These are phyloP conservation scores for Penicillium bovifimosum DNA, from an alignment of 495 filamentous ascomycete species.

Conservation along the genomic window DNA sequence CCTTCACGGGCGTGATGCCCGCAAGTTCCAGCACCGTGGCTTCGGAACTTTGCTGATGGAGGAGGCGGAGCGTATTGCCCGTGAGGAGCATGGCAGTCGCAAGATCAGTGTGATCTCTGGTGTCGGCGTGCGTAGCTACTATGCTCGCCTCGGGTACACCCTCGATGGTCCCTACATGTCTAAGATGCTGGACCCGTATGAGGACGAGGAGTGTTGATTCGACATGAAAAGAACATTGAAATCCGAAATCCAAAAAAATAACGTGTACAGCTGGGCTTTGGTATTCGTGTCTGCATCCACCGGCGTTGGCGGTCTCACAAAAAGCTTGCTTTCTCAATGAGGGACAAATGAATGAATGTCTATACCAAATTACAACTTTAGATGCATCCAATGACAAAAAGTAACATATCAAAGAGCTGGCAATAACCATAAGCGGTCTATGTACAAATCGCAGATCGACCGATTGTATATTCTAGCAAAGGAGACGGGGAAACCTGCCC, in stretches of 20 bases:
- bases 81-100: conserved; percentile 83
- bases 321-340: conserved; percentile 8
- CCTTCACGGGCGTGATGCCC: conserved; percentile 84
- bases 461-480: conserved; percentile 9
- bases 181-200: conserved; percentile 53
- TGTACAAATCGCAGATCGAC: conserved; percentile 23
- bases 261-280: not conserved
- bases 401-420: conserved; percentile 8
- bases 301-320: conserved; percentile 12
- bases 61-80: conserved; percentile 90
- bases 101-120: conserved; percentile 97
- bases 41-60: conserved; percentile 97
- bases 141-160: conserved; percentile 84
- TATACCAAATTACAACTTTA: conserved; percentile 10
- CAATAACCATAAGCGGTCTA: conserved; percentile 18
- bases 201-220: conserved; percentile 38
- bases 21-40: conserved; percentile 97
- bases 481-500: conserved; percentile 20
- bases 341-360: conserved; percentile 24
- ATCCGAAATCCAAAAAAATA: not conserved
- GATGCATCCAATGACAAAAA: not conserved
- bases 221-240: not conserved
- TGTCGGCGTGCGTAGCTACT: conserved; percentile 91
- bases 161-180: conserved; percentile 90
- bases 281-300: conserved; percentile 6